Conservation (phyloP, 1,284 basidiomycete species). For the Boletellus deceptivus region DNA sequence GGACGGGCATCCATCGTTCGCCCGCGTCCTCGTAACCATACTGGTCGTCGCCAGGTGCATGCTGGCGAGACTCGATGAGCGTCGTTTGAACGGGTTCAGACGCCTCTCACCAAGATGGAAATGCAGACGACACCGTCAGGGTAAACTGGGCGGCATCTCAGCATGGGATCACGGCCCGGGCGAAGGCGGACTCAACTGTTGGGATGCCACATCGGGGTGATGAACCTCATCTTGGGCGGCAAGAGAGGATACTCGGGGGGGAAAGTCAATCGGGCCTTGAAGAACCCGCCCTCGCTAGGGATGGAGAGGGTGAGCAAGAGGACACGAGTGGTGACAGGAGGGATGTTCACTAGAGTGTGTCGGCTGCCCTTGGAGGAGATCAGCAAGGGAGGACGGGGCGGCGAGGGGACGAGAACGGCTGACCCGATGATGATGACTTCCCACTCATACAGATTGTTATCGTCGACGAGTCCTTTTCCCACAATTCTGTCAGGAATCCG, state of each 20-base stretch:
- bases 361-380: conserved; percentile 57
- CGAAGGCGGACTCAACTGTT: conserved; percentile 66
- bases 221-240: conserved; percentile 95
- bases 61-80: conserved; percentile 45
- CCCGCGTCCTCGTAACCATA: conserved; percentile 98
- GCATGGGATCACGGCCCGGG: conserved; percentile 1
- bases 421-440: conserved; percentile 91
- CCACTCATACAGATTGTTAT: conserved; percentile 92
- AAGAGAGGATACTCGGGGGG: conserved; percentile 88
- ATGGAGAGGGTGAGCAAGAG: conserved; percentile 7
- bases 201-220: conserved; percentile 98
- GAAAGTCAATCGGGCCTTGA: conserved; percentile 86
- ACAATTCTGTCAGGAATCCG: conserved; percentile 32
- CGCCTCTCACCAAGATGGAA: conserved; percentile 80
- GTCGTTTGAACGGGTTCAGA: neutral
- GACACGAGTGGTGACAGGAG: conserved; percentile 6
- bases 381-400: conserved; percentile 13
- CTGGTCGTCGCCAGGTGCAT: conserved; percentile 95
- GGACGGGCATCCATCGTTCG: conserved; percentile 97
- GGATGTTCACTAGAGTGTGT: conserved; percentile 81
- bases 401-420: conserved; percentile 30
- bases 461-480: conserved; percentile 80
- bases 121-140: conserved; percentile 90
- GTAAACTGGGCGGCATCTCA: conserved; percentile 63
- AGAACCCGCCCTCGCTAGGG: conserved; percentile 85